A percentile compares a stretch with the other conserved stretches of the same genome.
Conservation (phyloP, 2,329 filamentous ascomycete genomes). For the Trichoderma brevicompactum region DNA sequence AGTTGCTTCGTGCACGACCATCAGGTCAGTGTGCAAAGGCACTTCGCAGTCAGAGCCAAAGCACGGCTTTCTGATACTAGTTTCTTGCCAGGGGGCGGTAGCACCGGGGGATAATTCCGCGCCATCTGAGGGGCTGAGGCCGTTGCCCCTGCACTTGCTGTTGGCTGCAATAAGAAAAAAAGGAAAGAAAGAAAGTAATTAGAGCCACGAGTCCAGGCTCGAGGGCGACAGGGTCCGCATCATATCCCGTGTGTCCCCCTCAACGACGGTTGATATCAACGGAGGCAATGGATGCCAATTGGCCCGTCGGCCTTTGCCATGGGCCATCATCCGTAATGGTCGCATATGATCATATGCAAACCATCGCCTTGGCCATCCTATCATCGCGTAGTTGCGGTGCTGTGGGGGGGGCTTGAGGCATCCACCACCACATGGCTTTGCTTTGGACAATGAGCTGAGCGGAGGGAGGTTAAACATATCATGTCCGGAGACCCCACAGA, state of each 20-base stretch:
- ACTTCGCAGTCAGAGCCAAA: background rate
- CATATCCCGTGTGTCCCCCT: conserved; percentile 8
- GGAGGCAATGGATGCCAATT: background rate
- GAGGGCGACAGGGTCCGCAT: background rate
- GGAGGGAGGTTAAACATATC: background rate
- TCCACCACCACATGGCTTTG: conserved; percentile 23
- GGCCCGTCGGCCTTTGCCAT: background rate
- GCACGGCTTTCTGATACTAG: background rate
- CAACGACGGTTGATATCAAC: background rate
- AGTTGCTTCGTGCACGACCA: conserved; percentile 5
- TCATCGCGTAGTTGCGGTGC: conserved; percentile 1
- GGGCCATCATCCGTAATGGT: background rate
- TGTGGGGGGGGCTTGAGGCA: conserved; percentile 7
- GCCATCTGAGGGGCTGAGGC: conserved; percentile 8
- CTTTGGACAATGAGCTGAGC: conserved; percentile 15
- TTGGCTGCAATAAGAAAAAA: conserved; percentile 13
- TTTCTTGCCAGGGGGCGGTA: background rate
- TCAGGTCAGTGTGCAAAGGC: background rate
- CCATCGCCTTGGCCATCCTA: background rate
- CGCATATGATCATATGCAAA: conserved; percentile 6
- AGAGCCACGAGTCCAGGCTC: conserved; percentile 3
- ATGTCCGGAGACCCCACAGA: conserved; percentile 23
- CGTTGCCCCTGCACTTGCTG: conserved; percentile 9
- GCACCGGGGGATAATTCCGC: background rate
- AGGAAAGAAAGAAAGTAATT: background rate